These are phyloP conservation scores for Diaporthe aspalathi DNA, from an alignment of 2,329 filamentous ascomycete genomes.

Conservation along the genomic window DNA sequence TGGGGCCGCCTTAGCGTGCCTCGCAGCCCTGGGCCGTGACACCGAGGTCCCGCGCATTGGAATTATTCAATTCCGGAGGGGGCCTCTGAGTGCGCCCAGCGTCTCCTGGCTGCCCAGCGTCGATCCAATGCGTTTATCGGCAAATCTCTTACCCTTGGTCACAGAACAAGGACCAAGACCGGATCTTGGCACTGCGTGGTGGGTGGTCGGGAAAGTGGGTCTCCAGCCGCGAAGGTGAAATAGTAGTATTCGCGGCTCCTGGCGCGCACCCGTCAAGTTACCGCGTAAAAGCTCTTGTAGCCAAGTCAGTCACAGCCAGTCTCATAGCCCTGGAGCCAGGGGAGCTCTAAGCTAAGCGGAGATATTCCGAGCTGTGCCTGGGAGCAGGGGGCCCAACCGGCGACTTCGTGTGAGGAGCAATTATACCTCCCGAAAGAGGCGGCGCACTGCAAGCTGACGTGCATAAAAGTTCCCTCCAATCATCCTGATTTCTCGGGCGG, in stretches of 20 bases:
- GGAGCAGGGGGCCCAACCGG: not conserved
- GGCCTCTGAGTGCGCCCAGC: not conserved
- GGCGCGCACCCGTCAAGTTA: not conserved
- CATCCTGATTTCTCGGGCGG: not conserved
- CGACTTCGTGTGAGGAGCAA: not conserved
- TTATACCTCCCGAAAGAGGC: not conserved
- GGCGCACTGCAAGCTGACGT: constrained; percentile 7
- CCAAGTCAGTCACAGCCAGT: constrained; percentile 3
- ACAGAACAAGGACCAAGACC: too few species aligned
- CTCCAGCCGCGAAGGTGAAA: too few species aligned
- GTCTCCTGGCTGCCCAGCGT: not conserved
- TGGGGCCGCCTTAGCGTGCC: too few species aligned
- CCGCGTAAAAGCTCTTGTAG: not conserved
- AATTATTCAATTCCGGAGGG: not conserved
- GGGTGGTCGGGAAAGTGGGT: constrained; percentile 3
- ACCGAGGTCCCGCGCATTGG: not conserved
- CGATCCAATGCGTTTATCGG: not conserved
- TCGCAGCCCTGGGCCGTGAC: too few species aligned
- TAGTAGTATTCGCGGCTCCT: not conserved
- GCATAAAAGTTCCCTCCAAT: constrained; percentile 20
- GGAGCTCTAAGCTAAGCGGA: constrained; percentile 5
- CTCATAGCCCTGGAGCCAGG: constrained; percentile 16
- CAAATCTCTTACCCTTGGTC: not conserved
- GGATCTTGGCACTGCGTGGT: not conserved
- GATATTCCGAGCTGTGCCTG: not conserved